A percentile compares a stretch with the other conserved stretches of the same genome.
phyloP scores from a whole-genome alignment of 75 land plant species.

The Gnetum montanum region DNA sequence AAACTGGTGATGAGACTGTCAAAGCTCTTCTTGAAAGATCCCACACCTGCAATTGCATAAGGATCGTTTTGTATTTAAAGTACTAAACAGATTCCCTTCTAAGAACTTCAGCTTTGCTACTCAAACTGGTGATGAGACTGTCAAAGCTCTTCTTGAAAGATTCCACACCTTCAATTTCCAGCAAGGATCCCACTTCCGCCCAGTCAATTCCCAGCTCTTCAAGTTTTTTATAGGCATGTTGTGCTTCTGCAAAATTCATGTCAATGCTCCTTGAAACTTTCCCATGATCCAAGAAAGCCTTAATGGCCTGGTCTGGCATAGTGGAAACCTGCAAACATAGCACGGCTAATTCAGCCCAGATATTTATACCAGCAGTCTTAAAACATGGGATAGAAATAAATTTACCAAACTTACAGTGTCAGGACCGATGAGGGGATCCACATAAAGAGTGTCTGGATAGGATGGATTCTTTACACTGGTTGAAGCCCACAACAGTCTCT shows the following conservation, averaged over 20 bases:
- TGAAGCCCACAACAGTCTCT: constrained; percentile 92
- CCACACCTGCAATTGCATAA: no score
- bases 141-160: constrained; percentile 91
- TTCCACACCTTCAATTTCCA: constrained; percentile 84
- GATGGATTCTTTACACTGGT: constrained; percentile 97
- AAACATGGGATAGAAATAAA: neutral
- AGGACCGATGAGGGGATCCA: constrained; percentile 92
- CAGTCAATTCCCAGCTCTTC: constrained; percentile 83
- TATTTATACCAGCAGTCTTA: neutral
- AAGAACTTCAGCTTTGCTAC: constrained; percentile 69
- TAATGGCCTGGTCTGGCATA: constrained; percentile 93
- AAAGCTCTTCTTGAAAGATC: constrained; percentile 87
- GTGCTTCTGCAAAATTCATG: constrained; percentile 63
- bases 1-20: constrained; percentile 66
- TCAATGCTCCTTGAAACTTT: constrained; percentile 85
- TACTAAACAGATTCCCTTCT: no score
- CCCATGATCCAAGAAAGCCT: constrained; percentile 90
- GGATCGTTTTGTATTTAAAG: no score
- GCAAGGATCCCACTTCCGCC: constrained; percentile 65
- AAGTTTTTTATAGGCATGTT: constrained; percentile 64
- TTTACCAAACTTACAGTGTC: constrained; percentile 62
- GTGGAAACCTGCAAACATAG: constrained; percentile 63
- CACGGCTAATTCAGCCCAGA: neutral
- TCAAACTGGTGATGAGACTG: constrained; percentile 61
- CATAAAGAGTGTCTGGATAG: constrained; percentile 90